Evolutionary conservation across 441 rosid genomes (phyloP).

Genomic region (Syzygium malaccense): DNA sequence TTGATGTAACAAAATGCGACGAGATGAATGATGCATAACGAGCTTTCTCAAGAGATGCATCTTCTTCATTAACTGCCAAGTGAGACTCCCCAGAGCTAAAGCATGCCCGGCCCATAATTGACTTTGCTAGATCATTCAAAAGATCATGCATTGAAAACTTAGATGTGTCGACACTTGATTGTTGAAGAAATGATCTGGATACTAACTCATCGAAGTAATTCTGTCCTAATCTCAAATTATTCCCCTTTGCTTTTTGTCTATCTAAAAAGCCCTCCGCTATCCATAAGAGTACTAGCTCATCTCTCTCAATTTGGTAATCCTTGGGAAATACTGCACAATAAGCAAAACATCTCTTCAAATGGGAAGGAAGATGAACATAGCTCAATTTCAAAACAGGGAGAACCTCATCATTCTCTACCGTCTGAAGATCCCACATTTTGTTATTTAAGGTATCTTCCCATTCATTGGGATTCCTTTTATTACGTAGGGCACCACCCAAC

Average conservation of each 20-base stretch:
- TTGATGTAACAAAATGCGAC: neutral
- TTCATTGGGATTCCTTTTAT: neutral
- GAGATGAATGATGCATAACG: neutral
- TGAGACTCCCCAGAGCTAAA: neutral
- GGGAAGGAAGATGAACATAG: neutral
- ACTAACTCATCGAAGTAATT: neutral
- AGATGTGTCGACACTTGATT: neutral
- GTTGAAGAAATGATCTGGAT: neutral
- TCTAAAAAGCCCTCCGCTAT: neutral
- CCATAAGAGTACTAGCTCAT: neutral
- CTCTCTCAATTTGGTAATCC: neutral
- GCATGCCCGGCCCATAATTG: accelerated
- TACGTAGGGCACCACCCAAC: neutral
- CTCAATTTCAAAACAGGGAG: neutral
- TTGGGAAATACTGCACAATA: neutral
- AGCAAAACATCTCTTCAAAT: neutral
- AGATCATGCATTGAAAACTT: neutral
- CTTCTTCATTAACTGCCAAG: neutral
- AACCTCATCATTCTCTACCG: neutral
- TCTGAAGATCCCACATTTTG: neutral
- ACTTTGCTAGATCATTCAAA: neutral
- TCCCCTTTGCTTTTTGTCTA: neutral
- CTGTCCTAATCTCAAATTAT: accelerated
- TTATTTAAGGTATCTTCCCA: neutral
- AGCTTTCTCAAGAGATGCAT: neutral